Percentiles rank a stretch among this genome's conserved stretches.
These are phyloP conservation scores for Leptographium procerum DNA, from an alignment of 2,329 filamentous ascomycete species.

Conservation along the genomic window DNA sequence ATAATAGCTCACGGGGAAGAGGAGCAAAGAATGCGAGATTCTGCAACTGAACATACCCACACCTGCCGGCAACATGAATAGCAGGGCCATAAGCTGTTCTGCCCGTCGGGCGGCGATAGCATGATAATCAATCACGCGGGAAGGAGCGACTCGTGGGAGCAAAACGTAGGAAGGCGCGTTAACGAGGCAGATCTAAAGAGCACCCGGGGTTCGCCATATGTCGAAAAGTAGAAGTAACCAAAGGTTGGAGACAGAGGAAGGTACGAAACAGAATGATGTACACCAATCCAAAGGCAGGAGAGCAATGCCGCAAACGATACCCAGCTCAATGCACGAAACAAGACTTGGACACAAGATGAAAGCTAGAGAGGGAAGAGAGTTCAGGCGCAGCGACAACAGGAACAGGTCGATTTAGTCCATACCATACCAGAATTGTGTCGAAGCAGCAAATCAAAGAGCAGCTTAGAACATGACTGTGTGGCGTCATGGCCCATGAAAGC, in stretches of 20 bases:
- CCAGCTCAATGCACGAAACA: neutral
- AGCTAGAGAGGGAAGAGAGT: neutral
- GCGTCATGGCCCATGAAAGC: neutral
- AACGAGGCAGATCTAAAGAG: neutral
- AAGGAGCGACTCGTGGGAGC: neutral
- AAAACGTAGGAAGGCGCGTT: neutral
- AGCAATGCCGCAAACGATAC: too few species aligned
- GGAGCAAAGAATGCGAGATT: neutral
- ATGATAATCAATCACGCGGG: neutral
- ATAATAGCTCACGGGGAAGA: neutral
- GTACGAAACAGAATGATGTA: neutral
- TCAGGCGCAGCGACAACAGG: neutral
- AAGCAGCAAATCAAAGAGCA: neutral
- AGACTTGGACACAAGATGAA: neutral
- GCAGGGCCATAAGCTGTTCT: constrained; percentile 17
- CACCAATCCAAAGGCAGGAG: neutral
- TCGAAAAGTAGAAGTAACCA: neutral
- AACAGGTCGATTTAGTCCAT: too few species aligned
- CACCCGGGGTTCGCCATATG: neutral
- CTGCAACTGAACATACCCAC: constrained; percentile 17
- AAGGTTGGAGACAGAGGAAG: neutral
- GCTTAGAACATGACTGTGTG: neutral
- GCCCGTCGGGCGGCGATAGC: constrained; percentile 7
- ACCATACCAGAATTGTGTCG: neutral
- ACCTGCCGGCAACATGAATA: constrained; percentile 20